A percentile compares a stretch with the other conserved stretches of the same genome.
These are phyloP conservation scores for Coccomyxa sp. DNA, from an alignment of 139 green algal species.

Conservation along the genomic window DNA sequence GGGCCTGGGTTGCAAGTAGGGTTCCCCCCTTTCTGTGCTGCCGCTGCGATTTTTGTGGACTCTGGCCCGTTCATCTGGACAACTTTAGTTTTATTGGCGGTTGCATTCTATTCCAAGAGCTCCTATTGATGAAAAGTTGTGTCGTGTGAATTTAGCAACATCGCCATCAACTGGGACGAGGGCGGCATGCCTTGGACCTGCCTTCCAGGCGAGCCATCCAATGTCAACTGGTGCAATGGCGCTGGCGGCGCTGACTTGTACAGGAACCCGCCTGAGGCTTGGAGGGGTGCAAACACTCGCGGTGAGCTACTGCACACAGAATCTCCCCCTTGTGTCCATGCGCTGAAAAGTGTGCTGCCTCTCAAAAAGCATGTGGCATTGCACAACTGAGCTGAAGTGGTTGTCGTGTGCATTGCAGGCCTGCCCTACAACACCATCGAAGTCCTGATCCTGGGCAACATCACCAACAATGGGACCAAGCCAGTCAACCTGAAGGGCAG, in stretches of 20 bases:
- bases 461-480: conserved; percentile 4
- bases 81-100: no score
- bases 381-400: background rate
- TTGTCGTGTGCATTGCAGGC: background rate
- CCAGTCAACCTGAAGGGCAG: conserved; percentile 2
- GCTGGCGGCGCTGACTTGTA: background rate
- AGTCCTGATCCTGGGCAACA: conserved; percentile 6
- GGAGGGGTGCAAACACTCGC: background rate
- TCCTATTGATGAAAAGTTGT: no score
- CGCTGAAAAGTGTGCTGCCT: no score
- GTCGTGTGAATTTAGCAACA: background rate
- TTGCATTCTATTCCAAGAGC: no score
- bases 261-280: background rate
- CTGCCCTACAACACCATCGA: conserved; percentile 8
- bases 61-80: background rate
- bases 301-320: background rate
- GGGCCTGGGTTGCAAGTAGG: conserved; percentile 2
- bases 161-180: background rate
- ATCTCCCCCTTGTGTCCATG: no score
- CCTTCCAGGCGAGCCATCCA: conserved; percentile 1
- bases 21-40: background rate
- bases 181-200: conserved; percentile 8
- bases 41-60: background rate
- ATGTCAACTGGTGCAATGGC: conserved; percentile 4
- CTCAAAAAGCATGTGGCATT: background rate